These are phyloP conservation scores for Melampsora americana DNA, from an alignment of 1,284 basidiomycete genomes.

Conservation along the genomic window DNA sequence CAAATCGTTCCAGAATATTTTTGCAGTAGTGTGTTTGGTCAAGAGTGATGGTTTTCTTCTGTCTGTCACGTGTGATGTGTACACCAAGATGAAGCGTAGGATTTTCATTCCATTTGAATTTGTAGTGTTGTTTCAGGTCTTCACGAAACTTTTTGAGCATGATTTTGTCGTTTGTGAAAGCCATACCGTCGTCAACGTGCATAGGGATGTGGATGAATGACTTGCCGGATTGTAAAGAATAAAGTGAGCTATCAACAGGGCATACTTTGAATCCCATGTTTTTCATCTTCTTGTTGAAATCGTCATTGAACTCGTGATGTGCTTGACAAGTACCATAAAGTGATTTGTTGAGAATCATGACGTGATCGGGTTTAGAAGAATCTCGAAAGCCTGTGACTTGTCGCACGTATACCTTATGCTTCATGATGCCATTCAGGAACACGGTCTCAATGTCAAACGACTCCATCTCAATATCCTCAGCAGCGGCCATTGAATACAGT, in stretches of 20 bases:
- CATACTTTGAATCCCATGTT: not conserved
- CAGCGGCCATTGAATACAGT: too few relatives aligned
- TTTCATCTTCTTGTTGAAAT: not conserved
- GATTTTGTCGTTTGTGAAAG: not conserved
- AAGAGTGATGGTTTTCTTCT: not conserved
- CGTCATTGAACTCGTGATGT: slow-evolving; percentile 8
- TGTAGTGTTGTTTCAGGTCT: not conserved
- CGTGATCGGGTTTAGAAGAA: not conserved
- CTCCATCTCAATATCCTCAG: too few relatives aligned
- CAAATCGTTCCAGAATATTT: not conserved
- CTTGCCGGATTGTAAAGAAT: not conserved
- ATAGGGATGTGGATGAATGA: not conserved
- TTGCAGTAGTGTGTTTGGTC: not conserved
- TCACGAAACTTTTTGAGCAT: not conserved
- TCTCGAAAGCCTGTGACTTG: slow-evolving; percentile 2
- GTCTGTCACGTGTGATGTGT: not conserved
- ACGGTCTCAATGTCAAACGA: too few relatives aligned
- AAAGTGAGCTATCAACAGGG: not conserved
- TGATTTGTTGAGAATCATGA: not conserved
- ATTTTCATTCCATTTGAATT: too few relatives aligned
- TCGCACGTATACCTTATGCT: not conserved
- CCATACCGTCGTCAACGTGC: slow-evolving; percentile 12
- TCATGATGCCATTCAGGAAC: too few relatives aligned
- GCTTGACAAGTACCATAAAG: slow-evolving; percentile 24
- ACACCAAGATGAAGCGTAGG: slow-evolving; percentile 10